These are phyloP conservation scores for Sistotremastrum niveocremeum DNA, from an alignment of 768 basidiomycete genomes.

Conservation along the genomic window DNA sequence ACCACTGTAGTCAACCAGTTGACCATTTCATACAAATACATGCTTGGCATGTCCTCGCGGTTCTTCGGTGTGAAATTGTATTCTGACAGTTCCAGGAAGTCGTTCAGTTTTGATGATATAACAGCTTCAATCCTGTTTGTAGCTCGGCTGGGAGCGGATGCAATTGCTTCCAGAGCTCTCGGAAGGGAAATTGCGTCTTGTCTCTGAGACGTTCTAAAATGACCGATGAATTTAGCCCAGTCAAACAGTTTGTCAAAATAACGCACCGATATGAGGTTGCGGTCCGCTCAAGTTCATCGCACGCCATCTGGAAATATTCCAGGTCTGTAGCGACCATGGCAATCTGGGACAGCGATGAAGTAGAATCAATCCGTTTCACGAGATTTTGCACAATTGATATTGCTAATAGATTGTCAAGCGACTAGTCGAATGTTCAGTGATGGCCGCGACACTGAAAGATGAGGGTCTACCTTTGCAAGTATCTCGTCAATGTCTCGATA, in stretches of 20 bases:
- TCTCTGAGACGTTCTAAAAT: conserved; percentile 60
- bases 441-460: neutral
- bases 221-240: neutral
- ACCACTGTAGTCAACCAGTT: conserved; percentile 96
- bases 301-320: conserved; percentile 81
- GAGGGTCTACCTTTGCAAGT: conserved; percentile 55
- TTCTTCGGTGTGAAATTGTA: conserved; percentile 81
- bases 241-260: neutral
- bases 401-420: conserved; percentile 71
- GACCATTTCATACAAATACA: conserved; percentile 89
- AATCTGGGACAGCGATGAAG: conserved; percentile 77
- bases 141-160: conserved; percentile 52
- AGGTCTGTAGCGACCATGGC: conserved; percentile 88
- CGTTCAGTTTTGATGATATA: conserved; percentile 85
- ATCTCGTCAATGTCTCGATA: conserved; percentile 87
- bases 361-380: conserved; percentile 53
- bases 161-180: conserved; percentile 45
- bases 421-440: conserved; percentile 29
- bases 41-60: conserved; percentile 70
- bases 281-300: conserved; percentile 71
- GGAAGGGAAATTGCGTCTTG: conserved; percentile 68
- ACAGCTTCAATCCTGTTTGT: conserved; percentile 64
- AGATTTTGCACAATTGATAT: conserved; percentile 67
- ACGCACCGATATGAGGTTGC: conserved; percentile 68
- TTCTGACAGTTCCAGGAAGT: conserved; percentile 90